Conservation (phyloP, 345 rosid species). For the Populus simonii region DNA sequence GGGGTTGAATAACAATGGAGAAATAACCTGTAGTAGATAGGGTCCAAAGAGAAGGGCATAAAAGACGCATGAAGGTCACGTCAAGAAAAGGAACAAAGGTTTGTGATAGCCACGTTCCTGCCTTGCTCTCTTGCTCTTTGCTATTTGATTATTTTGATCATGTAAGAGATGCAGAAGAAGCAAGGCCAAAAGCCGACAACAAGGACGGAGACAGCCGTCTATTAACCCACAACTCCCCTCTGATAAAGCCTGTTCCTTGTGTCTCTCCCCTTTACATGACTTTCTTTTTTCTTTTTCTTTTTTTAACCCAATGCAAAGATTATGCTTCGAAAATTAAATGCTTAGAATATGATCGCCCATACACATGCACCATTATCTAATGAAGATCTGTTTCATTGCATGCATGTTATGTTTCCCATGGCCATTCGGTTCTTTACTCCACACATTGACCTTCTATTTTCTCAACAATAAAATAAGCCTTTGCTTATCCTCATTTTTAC, state of each 20-base stretch:
- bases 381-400: too few species aligned
- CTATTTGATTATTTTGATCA: not conserved
- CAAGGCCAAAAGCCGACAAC: constrained; percentile 36
- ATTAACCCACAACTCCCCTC: constrained; percentile 39
- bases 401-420: too few species aligned
- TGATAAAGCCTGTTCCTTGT: constrained; percentile 41
- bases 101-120: constrained; percentile 23
- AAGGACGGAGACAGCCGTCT: constrained; percentile 65
- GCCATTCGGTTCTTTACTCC: too few species aligned
- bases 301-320: too few species aligned
- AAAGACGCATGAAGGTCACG: constrained; percentile 24
- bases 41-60: not conserved
- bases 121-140: not conserved
- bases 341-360: too few species aligned
- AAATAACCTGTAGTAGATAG: not conserved
- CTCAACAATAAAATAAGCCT: too few species aligned
- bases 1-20: too few species aligned
- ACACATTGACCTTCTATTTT: too few species aligned
- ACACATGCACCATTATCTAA: too few species aligned
- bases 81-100: constrained; percentile 11
- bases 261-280: constrained; percentile 7
- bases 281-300: too few species aligned
- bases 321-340: too few species aligned
- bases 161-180: constrained; percentile 8
- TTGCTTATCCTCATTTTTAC: too few species aligned